Percentiles rank a stretch among this genome's conserved stretches.
These are phyloP conservation scores for Tremellales sp. DNA, from an alignment of 1,284 basidiomycete species.

Conservation along the genomic window DNA sequence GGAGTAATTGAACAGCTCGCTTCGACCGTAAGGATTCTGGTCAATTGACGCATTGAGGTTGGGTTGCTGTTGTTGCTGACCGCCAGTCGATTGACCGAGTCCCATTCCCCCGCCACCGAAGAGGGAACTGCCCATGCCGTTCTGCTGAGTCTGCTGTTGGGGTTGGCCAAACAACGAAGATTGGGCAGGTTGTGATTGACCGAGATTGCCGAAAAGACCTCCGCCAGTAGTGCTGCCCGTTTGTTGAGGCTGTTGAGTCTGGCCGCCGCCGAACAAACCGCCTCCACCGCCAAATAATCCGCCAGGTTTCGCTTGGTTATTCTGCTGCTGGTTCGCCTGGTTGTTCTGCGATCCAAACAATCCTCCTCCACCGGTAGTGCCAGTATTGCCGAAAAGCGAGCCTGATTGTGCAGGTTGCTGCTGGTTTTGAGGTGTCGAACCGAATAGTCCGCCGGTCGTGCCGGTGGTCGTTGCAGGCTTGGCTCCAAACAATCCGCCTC, in stretches of 20 bases:
- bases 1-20: conserved; percentile 54
- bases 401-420: conserved; percentile 16
- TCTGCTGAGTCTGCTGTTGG: conserved; percentile 38
- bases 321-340: conserved; percentile 31
- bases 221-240: conserved; percentile 29
- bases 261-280: conserved; percentile 28
- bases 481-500: conserved; percentile 54
- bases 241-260: conserved; percentile 21
- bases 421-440: conserved; percentile 22
- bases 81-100: conserved; percentile 37
- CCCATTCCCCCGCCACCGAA: conserved; percentile 32
- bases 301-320: conserved; percentile 10
- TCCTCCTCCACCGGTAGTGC: conserved; percentile 11
- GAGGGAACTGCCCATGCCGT: conserved; percentile 22
- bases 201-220: conserved; percentile 51
- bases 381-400: conserved; percentile 32
- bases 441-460: conserved; percentile 48
- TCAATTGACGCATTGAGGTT: conserved; percentile 77
- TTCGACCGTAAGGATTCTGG: conserved; percentile 79
- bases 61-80: conserved; percentile 44
- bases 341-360: conserved; percentile 19
- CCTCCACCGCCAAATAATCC: conserved; percentile 23
- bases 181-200: conserved; percentile 26
- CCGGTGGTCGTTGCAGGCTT: conserved; percentile 40
- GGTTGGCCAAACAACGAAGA: conserved; percentile 51